These are phyloP conservation scores for Pythium scleroteichum DNA, from an alignment of 352 stramenopile species.

Conservation along the genomic window DNA sequence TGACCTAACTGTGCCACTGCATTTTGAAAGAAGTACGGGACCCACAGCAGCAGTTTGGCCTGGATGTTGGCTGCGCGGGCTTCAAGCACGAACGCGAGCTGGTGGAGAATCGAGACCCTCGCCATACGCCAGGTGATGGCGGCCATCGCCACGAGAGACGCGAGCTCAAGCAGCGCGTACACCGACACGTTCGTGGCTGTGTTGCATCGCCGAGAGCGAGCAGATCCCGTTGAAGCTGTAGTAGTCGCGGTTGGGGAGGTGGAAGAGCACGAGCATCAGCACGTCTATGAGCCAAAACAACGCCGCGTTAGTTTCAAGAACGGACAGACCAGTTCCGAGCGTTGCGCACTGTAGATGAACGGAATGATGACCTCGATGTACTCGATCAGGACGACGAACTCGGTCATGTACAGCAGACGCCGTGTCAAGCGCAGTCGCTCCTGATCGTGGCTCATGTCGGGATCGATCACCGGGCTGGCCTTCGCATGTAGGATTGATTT, in stretches of 20 bases:
- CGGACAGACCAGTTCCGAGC: too few species aligned
- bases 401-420: slow-evolving; percentile 4
- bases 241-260: slow-evolving; percentile 1
- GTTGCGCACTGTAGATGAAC: slow-evolving; percentile 3
- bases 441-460: not conserved
- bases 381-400: slow-evolving; percentile 12
- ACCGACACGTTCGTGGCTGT: not conserved
- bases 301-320: not conserved
- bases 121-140: not conserved
- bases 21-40: not conserved
- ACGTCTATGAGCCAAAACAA: not conserved
- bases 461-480: not conserved
- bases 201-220: not conserved
- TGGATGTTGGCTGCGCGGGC: not conserved
- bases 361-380: slow-evolving; percentile 6
- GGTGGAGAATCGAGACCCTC: not conserved
- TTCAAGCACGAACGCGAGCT: slow-evolving; percentile 6
- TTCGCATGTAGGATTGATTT: not conserved
- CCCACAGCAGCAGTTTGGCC: not conserved
- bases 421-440: not conserved
- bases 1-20: not conserved
- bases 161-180: slow-evolving; percentile 3
- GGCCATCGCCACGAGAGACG: not conserved
- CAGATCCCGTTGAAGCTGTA: slow-evolving; percentile 3
- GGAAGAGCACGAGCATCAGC: not conserved